These are phyloP conservation scores for Boletus vermiculosoides DNA, from an alignment of 768 basidiomycete genomes.

Conservation along the genomic window DNA sequence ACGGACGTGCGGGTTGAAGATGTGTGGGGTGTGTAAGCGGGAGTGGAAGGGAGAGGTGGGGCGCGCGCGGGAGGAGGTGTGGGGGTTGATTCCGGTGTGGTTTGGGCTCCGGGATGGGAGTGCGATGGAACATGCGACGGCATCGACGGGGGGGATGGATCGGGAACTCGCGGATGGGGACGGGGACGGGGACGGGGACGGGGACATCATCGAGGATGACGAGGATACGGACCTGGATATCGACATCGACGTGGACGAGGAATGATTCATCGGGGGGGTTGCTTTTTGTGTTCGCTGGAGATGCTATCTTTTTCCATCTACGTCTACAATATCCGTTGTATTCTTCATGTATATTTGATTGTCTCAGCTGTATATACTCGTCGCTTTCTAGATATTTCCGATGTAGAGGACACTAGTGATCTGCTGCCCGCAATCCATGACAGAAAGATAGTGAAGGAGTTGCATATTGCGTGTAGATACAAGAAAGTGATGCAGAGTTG, in stretches of 20 bases:
- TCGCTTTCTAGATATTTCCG: conserved; percentile 6
- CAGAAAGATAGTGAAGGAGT: not conserved
- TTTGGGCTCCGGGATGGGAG: conserved; percentile 46
- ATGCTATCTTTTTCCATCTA: conserved; percentile 17
- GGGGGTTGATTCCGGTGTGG: conserved; percentile 61
- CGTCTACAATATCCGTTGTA: not conserved
- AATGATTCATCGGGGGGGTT: not conserved
- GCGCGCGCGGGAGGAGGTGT: conserved; percentile 58
- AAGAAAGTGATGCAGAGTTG: conserved; percentile 6
- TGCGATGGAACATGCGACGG: not conserved
- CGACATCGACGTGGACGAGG: conserved; percentile 14
- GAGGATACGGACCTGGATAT: conserved; percentile 13
- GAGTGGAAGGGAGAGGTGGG: conserved; percentile 43
- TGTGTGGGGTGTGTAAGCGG: conserved; percentile 50
- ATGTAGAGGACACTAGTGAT: not conserved
- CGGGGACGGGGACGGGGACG: conserved; percentile 5
- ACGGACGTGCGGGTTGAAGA: conserved; percentile 49
- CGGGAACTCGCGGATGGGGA: conserved; percentile 1
- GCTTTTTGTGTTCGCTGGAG: conserved; percentile 5
- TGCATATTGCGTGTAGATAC: conserved; percentile 12
- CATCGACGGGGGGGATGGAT: not conserved
- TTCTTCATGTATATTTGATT: conserved; percentile 5
- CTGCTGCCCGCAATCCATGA: not conserved
- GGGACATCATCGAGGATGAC: conserved; percentile 1
- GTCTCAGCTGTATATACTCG: conserved; percentile 15